Conservation (phyloP, 208 protist genomes). For the Trypanosoma lewisi region DNA sequence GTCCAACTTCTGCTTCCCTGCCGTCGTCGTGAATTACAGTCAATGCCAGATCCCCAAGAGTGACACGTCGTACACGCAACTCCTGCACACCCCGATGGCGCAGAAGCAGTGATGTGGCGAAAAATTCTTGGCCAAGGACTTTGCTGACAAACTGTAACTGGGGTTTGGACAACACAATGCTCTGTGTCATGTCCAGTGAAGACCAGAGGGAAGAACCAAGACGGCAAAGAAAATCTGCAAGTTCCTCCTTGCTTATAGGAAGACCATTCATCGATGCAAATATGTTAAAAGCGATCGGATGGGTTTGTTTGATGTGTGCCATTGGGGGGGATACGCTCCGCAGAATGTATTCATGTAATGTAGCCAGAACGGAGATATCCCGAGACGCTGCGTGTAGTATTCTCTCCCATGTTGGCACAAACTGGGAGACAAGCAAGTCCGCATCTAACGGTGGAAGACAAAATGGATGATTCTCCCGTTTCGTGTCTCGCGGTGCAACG, state of each 20-base stretch:
- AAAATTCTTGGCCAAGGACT: conserved; percentile 23
- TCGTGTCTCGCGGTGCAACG: conserved; percentile 32
- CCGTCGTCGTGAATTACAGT: conserved; percentile 27
- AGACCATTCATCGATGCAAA: conserved; percentile 30
- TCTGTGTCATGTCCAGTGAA: conserved; percentile 23
- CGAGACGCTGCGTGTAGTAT: conserved; percentile 34
- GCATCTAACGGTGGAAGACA: conserved; percentile 49
- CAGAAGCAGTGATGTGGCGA: conserved; percentile 21
- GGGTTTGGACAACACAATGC: conserved; percentile 24
- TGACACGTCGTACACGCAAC: conserved; percentile 34
- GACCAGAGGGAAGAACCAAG: conserved; percentile 45
- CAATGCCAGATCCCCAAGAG: conserved; percentile 9
- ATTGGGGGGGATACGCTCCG: too few relatives aligned
- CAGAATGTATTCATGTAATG: conserved; percentile 32
- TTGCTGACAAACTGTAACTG: conserved; percentile 21
- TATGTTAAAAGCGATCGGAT: conserved; percentile 8
- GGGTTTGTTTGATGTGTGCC: too few relatives aligned
- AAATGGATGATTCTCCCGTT: conserved; percentile 39
- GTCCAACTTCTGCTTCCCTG: conserved; percentile 21
- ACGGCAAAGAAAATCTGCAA: conserved; percentile 62
- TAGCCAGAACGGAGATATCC: conserved; percentile 27
- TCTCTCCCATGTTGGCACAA: conserved; percentile 46
- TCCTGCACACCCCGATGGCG: conserved; percentile 41
- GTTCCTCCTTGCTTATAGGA: conserved; percentile 32
- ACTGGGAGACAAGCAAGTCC: conserved; percentile 41